Conservation (phyloP, 768 basidiomycete genomes). For the Tylopilus vinaceipallidus region DNA sequence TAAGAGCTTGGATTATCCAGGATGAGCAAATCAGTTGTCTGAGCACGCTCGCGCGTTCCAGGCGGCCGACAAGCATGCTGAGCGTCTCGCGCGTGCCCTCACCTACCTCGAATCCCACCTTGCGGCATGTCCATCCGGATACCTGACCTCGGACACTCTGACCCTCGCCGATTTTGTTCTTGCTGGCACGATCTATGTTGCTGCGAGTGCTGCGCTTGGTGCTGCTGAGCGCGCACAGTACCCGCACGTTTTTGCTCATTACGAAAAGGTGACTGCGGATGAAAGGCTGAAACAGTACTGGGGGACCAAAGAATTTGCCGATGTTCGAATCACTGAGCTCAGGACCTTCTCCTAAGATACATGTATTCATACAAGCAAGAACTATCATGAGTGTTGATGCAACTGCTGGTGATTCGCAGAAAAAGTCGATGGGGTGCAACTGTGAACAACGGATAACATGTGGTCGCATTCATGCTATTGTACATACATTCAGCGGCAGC, state of each 20-base stretch:
- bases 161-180: conserved; percentile 22
- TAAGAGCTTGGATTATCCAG: neutral
- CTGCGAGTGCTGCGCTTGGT: conserved; percentile 7
- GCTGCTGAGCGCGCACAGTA: conserved; percentile 14
- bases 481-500: too few relatives aligned
- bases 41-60: neutral
- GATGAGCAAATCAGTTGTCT: neutral
- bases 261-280: conserved; percentile 17
- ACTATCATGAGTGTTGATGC: too few relatives aligned
- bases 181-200: conserved; percentile 3
- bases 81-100: conserved; percentile 3
- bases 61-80: neutral
- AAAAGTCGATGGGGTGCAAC: too few relatives aligned
- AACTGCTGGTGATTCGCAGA: too few relatives aligned
- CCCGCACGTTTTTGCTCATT: conserved; percentile 18
- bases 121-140: conserved; percentile 4
- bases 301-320: conserved; percentile 7
- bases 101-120: conserved; percentile 18
- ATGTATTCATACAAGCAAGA: neutral
- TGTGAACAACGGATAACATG: too few relatives aligned
- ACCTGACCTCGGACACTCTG: conserved; percentile 11
- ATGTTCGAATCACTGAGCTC: conserved; percentile 4
- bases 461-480: too few relatives aligned
- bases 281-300: conserved; percentile 11
- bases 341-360: neutral